These are phyloP conservation scores for Dovyalis caffra DNA, from an alignment of 345 rosid genomes.

Conservation along the genomic window DNA sequence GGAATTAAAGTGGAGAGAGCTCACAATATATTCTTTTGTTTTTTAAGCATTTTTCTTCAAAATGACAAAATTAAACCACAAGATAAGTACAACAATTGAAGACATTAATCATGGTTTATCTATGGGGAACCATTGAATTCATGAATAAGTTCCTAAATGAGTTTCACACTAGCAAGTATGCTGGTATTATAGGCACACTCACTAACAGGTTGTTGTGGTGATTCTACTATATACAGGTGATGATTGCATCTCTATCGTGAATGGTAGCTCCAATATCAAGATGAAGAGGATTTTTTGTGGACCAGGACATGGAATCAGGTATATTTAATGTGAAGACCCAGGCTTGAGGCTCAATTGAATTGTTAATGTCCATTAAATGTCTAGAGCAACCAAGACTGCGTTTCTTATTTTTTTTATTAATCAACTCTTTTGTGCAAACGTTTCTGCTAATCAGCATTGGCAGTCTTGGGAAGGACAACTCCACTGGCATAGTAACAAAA, in stretches of 20 bases:
- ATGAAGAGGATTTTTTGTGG: conserved; percentile 90
- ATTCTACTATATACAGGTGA: conserved; percentile 59
- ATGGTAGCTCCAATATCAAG: conserved; percentile 67
- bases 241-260: conserved; percentile 87
- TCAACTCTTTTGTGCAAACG: neutral
- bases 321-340: neutral
- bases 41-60: neutral
- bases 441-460: conserved; percentile 55
- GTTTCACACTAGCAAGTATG: neutral
- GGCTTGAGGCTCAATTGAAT: neutral
- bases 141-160: neutral
- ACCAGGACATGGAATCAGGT: conserved; percentile 99
- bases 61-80: neutral
- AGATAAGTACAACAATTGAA: neutral
- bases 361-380: neutral
- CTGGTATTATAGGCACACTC: neutral
- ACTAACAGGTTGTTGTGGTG: conserved; percentile 15
- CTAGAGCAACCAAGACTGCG: neutral
- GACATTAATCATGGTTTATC: neutral
- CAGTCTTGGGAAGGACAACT: conserved; percentile 88
- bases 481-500: conserved; percentile 65
- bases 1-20: neutral
- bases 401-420: neutral
- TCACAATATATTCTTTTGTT: neutral
- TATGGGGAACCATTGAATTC: neutral